Conservation (phyloP, 495 filamentous ascomycete species). For the Geoglossum glabrum region DNA sequence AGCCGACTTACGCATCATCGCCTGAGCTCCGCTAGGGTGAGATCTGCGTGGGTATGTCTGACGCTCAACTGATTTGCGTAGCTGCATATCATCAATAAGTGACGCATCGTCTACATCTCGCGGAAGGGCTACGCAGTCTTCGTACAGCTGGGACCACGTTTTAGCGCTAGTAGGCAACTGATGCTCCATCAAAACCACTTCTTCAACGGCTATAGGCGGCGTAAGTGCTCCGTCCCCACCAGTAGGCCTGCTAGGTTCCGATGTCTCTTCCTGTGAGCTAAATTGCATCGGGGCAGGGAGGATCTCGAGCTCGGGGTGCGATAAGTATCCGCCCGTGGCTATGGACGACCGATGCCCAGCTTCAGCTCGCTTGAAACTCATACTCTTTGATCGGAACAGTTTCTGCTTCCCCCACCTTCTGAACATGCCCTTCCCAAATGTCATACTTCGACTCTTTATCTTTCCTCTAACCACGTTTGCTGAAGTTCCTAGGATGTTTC, state of each 20-base stretch:
- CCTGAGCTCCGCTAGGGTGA: not conserved
- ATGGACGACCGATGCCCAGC: constrained; percentile 12
- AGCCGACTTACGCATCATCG: not conserved
- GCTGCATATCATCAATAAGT: not conserved
- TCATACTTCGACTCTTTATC: constrained; percentile 10
- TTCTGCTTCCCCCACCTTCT: not conserved
- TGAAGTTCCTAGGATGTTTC: not conserved
- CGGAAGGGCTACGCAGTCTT: not conserved
- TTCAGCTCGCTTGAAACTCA: constrained; percentile 2
- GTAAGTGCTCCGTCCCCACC: not conserved
- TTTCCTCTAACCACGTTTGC: not conserved
- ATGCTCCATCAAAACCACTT: not conserved
- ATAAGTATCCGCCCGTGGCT: constrained; percentile 7
- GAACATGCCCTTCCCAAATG: constrained; percentile 7
- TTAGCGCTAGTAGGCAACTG: not conserved
- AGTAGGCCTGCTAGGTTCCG: not conserved
- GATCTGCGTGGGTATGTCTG: not conserved
- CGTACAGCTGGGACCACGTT: not conserved
- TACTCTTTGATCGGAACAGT: constrained; percentile 10
- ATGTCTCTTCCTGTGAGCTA: not conserved
- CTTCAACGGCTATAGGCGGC: not conserved
- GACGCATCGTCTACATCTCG: not conserved
- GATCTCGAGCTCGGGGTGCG: constrained; percentile 12
- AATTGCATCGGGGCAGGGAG: not conserved
- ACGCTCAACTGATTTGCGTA: not conserved